These are phyloP conservation scores for Coffea eugenioides DNA, from an alignment of 257 asterid species.

Conservation along the genomic window DNA sequence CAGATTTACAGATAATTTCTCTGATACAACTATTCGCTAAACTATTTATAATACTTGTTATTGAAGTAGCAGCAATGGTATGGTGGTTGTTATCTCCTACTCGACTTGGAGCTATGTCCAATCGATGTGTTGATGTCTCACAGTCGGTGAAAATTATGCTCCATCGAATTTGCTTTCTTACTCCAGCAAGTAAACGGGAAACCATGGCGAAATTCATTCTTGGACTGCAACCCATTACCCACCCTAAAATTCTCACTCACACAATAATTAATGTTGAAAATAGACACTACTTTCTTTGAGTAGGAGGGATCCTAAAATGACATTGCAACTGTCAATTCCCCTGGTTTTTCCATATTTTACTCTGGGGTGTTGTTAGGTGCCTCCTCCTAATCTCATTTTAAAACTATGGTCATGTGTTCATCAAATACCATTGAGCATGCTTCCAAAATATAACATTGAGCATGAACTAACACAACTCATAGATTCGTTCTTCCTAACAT, in stretches of 20 bases:
- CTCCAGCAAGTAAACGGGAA: background rate
- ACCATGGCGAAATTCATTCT: background rate
- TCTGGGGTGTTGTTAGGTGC: background rate
- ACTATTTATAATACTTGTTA: background rate
- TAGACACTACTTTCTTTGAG: background rate
- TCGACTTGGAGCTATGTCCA: slow-evolving; percentile 10
- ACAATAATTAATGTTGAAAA: background rate
- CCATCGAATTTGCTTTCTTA: background rate
- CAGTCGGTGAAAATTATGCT: slow-evolving; percentile 12
- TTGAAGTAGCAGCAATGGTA: background rate
- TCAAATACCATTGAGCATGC: background rate
- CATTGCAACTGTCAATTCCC: background rate
- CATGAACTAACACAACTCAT: background rate
- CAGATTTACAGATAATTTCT: no score
- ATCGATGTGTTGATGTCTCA: background rate
- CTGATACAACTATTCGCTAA: background rate
- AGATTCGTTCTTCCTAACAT: background rate
- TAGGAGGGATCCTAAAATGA: slow-evolving; percentile 19
- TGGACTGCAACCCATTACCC: background rate
- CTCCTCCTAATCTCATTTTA: background rate
- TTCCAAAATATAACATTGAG: background rate
- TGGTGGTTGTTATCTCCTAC: background rate
- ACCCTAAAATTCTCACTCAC: background rate
- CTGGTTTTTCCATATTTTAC: background rate
- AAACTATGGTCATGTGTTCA: background rate